Base-by-base conservation (phyloP, 2,329 filamentous ascomycete genomes). In the Pseudogymnoascus sp. region DNA sequence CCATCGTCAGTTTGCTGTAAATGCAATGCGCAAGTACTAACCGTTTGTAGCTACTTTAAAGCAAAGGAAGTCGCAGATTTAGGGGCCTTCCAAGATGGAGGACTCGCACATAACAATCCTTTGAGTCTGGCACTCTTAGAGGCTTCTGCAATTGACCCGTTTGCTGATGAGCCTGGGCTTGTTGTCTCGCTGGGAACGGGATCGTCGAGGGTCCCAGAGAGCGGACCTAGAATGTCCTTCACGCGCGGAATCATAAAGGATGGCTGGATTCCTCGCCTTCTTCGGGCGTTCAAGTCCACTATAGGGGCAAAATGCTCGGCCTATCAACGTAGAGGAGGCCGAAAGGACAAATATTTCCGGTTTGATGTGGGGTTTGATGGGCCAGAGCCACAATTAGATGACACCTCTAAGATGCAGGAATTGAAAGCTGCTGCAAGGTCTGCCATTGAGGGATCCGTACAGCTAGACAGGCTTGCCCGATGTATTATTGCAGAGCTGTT, bases 61-160 rank as follows among this genome's bases (percentile, higher is more conserved):
- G 40, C 65, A 21, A 58, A 59, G 5, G 4, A 43, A 4, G 65
- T 67, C 11, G 8, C 45, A n/a, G 62, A 25, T 16, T 23, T 64
- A 8, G 63, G 63, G 5, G 60, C 65, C 16, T 67, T 67, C 52
- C 60, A 67, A 60, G 63, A 67, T 63, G 65, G 65, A 6, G 65
- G 65, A 11, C 33, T 67, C 5, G 21, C 49, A 40, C 43, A 63
- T 25, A 62, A 64, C 23, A 61, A 65, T 61, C 65, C 61, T 9
- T 35, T 49, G 4, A 31, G 52, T 25, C 59, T 64, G 21, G 65
- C 63, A 31, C 9, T 65, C 14, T 59, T 43, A 40, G 62, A 67
- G 49, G 58, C 59, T 25, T 33, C 25, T 21, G 31, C 62, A 12
- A 62, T 67, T 49, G 64, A 61, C 41, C 63, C 64, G 35, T 16